Base-by-base conservation (phyloP, 1,284 basidiomycete species). In the Apiotrichum brassicae region DNA sequence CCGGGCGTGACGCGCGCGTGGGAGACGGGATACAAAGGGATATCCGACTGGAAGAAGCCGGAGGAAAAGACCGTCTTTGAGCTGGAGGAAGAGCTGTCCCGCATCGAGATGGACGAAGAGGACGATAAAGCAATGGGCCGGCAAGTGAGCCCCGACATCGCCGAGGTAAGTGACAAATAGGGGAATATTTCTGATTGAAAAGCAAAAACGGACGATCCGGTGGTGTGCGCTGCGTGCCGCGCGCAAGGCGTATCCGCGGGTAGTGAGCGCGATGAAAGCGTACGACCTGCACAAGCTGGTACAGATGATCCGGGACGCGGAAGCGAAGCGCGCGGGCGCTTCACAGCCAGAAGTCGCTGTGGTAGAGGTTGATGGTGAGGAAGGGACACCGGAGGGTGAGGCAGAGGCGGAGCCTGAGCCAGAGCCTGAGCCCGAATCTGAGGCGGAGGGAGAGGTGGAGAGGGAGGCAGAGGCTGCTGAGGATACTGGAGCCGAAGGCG, bases 181-280 rank as follows among this genome's bases (percentile, higher is more conserved):
- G 6, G 19, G 8, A 20, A 19, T n/a, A 35, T 14, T 30, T 18
- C 4, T 8, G 40, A 57, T n/a, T n/a, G n/a, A n/a, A n/a, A n/a
- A n/a, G 49, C 46, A 48, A 26, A 50, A 69, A 57, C 53, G 53
- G 26, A 63, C 63, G 26, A 59, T 61, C 28, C 63, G 56, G 25
- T 71, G 68, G 68, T 58, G 62, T 22, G 68, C 59, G 3, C 41
- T 69, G 11, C 61, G 70, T n/a, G 43, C 62, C 14, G 61, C 64
- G 6, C 54, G 65, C 6, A 58, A 58, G 16, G 54, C 55, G 13
- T 50, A 65, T 26, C 53, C 68, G 6, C 56, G 60, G 19, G 54
- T 58, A 23, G 67, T 68, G 38, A 42, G 43, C 6, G 40, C 55
- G 3, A 48, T 63, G 16, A 41, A 44, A 12, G 55, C 56, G 18